Base-by-base conservation (phyloP, 768 basidiomycete species). In the Trametes elegans region DNA sequence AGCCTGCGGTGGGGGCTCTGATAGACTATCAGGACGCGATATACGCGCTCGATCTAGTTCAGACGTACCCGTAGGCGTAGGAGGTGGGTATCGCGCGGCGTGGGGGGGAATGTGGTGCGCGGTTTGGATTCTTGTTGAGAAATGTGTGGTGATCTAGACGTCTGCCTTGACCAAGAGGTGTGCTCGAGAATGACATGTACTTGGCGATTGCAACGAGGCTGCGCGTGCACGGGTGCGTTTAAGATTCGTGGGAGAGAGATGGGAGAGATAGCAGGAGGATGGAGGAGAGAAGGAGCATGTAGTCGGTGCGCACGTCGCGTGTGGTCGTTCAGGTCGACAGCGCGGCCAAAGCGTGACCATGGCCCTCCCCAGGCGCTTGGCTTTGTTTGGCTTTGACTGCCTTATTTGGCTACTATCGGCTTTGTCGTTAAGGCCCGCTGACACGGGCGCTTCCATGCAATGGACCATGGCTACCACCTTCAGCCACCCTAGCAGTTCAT, bases 171-270 rank as follows among this genome's bases (percentile, higher is more conserved):
- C 85, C 86, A 62, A 90, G 73, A 53, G 89, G 87, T 70, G 89
- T 90, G 71, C 83, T 80, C 69, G 87, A 79, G 83, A 92, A 92
- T 73, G 88, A 90, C 89, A 92, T 92, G 79, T 77, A 78, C 68
- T 63, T 53, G 45, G 56, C 39, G 58, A 49, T 49, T 59, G 49
- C 26, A n/a, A n/a, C n/a, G n/a, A 45, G 34, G 26, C 24, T 19
- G 57, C 41, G 57, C 57, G 57, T 21, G 49, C 23, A 29, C 41
- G 36, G 31, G 47, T 21, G 32, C 31, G 48, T 35, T 31, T 39
- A 35, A 31, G 41, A 21, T 19, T 27, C 42, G 52, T 21, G 10
- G 21, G 27, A n/a, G 7, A 19, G 16, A 48, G 50, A 45, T 36
- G 57, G 27, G 46, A n/a, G 16, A 18, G 46, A 40, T 42, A 53